Evolutionary conservation across 1,139 yeast genomes (phyloP).

Genomic region (Saccharomyces hybrid): DNA sequence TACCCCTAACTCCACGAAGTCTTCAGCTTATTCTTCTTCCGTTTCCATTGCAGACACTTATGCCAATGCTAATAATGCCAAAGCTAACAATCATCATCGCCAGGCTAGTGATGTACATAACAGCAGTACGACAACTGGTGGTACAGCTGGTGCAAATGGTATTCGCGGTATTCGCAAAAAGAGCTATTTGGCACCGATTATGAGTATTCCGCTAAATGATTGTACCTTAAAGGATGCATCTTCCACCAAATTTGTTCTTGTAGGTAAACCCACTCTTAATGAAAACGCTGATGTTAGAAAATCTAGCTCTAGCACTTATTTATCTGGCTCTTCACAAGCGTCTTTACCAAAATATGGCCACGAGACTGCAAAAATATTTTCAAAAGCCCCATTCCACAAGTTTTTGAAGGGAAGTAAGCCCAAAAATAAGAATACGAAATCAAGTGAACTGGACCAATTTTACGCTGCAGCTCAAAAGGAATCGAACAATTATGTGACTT

Average conservation of each 20-base stretch:
- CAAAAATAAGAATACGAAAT: neutral
- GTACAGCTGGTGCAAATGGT: neutral
- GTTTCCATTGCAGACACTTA: neutral
- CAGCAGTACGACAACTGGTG: slow-evolving; percentile 5
- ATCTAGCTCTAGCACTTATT: neutral
- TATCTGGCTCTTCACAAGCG: neutral
- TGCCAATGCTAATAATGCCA: neutral
- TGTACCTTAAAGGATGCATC: slow-evolving; percentile 32
- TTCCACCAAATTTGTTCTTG: slow-evolving; percentile 30
- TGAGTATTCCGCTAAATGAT: slow-evolving; percentile 37
- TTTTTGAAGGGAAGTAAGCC: neutral
- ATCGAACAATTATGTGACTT: slow-evolving; percentile 14
- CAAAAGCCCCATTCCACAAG: neutral
- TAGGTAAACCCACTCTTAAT: slow-evolving; percentile 20
- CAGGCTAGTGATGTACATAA: neutral
- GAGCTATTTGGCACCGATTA: slow-evolving; percentile 30
- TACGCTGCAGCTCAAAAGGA: slow-evolving; percentile 34
- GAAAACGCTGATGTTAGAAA: slow-evolving; percentile 6
- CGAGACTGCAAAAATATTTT: neutral
- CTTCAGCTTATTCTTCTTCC: slow-evolving; percentile 26
- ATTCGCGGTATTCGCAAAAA: slow-evolving; percentile 1
- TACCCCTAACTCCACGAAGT: neutral
- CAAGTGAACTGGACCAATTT: slow-evolving; percentile 2
- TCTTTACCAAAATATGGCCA: neutral
- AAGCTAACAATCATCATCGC: slow-evolving; percentile 4